Evolutionary conservation across 1,139 yeast genomes (phyloP), one percentile per base, ranked within the genome.

Genomic region (Blastobotrys elegans): DNA sequence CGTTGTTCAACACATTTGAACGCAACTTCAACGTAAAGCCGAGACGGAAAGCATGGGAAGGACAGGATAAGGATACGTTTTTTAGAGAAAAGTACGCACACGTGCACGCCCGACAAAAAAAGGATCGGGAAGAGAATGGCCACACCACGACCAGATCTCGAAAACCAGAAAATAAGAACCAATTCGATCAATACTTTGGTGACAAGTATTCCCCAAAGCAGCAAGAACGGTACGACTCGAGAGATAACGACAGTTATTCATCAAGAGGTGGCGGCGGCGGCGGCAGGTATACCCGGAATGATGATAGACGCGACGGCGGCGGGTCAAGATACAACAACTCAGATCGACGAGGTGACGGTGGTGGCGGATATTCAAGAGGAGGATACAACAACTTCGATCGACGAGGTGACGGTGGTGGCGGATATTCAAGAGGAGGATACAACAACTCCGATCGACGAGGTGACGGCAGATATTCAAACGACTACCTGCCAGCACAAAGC

Each of bases 31-130:
- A 54, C 8, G 57, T 65, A 8, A 61, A 62, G 6, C 55, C 64
- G 29, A 42, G 47, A 14, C 38, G 52, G 13, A 77, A 80, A 54
- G 83, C 85, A 2, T 80, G 87, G 85, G 82, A 78, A 50, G 71
- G 69, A 8, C 72, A 73, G 56, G 72, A 71, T 50, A 80, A 80
- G 55, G 84, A 76, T 27, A 60, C 69, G 2, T 81, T 72, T 69
- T 81, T 80, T 64, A 70, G 69, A 39, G 70, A 69, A 50, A 77
- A 75, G 55, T 80, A 72, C 59, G 81, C 83, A 0, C 82, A 77
- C 61, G 73, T 76, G 8, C 86, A 80, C 57, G 81, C 80, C 1
- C 63, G 62, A 44, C 74, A 72, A 54, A 67, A 67, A 43, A 14
- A 30, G 29, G 30, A 40, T 13, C 30, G 20, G 18, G 33, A 31